Evolutionary conservation across 108 stramenopile species (phyloP).

Genomic region (Nitzschia putrida): DNA sequence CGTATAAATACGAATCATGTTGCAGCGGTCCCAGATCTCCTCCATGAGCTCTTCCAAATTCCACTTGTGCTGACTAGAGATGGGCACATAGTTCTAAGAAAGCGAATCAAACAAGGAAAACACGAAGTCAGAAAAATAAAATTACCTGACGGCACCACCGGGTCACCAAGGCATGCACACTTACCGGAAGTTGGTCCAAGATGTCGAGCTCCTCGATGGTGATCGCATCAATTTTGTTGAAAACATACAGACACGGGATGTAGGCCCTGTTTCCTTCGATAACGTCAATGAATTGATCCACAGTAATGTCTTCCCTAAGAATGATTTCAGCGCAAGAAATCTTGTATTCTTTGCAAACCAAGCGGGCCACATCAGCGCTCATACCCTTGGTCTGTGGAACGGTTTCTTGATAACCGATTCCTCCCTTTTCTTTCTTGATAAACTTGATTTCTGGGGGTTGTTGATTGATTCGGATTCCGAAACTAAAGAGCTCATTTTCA

Average conservation of each 20-base stretch:
- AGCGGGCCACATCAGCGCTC: conserved; percentile 79
- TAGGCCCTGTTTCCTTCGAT: conserved; percentile 86
- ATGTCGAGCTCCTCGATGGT: conserved; percentile 98
- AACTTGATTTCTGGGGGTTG: conserved; percentile 90
- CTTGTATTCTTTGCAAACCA: conserved; percentile 94
- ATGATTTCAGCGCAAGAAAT: conserved; percentile 90
- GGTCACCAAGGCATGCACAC: neutral
- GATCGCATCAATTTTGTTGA: conserved; percentile 93
- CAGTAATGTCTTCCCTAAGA: conserved; percentile 90
- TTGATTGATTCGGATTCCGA: conserved; percentile 98
- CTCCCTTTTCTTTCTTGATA: conserved; percentile 92
- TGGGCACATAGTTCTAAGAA: conserved; percentile 88
- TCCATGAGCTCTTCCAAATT: conserved; percentile 94
- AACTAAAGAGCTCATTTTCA: conserved; percentile 93
- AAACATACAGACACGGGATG: conserved; percentile 88
- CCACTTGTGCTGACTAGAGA: conserved; percentile 91
- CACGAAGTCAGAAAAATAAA: neutral
- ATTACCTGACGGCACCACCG: neutral
- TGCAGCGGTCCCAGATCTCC: conserved; percentile 84
- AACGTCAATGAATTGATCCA: conserved; percentile 96
- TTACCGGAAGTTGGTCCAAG: conserved; percentile 88
- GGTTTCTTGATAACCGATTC: conserved; percentile 92
- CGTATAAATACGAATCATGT: conserved; percentile 93
- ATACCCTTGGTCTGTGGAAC: conserved; percentile 83
- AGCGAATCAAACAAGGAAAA: too few relatives aligned